Evolutionary conservation across 257 asterid genomes (phyloP).

Genomic region (Cruciata laevipes): DNA sequence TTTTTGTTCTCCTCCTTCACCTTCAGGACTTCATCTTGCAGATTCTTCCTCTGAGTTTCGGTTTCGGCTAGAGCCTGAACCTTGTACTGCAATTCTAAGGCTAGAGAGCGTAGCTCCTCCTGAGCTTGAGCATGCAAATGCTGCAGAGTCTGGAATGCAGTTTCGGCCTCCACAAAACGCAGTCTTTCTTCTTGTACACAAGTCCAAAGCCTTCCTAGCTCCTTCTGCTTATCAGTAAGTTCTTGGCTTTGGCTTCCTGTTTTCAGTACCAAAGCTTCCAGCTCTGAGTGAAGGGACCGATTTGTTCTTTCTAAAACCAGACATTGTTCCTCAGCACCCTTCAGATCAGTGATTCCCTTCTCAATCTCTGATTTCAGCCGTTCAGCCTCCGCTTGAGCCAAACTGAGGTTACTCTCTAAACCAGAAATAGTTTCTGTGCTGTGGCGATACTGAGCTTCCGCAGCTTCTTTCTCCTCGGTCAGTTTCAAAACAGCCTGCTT

Average conservation of each 20-base stretch:
- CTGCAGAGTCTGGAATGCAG: slow-evolving; percentile 91
- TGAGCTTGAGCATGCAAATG: slow-evolving; percentile 84
- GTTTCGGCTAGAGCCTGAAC: slow-evolving; percentile 44
- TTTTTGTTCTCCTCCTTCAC: slow-evolving; percentile 62
- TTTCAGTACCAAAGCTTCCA: slow-evolving; percentile 70
- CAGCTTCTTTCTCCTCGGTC: slow-evolving; percentile 63
- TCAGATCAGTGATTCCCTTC: slow-evolving; percentile 51
- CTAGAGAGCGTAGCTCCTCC: slow-evolving; percentile 70
- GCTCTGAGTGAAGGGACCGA: slow-evolving; percentile 66
- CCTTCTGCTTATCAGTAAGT: slow-evolving; percentile 86
- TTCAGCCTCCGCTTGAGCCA: slow-evolving; percentile 56
- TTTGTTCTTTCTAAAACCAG: slow-evolving; percentile 61
- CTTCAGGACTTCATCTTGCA: slow-evolving; percentile 61
- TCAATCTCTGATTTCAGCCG: slow-evolving; percentile 60
- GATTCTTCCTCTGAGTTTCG: slow-evolving; percentile 51
- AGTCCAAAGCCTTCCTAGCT: slow-evolving; percentile 74
- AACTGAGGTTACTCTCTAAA: slow-evolving; percentile 50
- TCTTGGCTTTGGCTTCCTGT: slow-evolving; percentile 72
- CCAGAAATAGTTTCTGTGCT: slow-evolving; percentile 56
- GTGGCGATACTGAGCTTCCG: slow-evolving; percentile 51
- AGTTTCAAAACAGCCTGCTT: slow-evolving; percentile 47
- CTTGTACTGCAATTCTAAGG: slow-evolving; percentile 67
- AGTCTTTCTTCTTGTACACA: slow-evolving; percentile 82
- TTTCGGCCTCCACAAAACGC: slow-evolving; percentile 93
- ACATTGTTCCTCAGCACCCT: slow-evolving; percentile 71